A percentile compares a stretch with the other conserved stretches of the same genome.
Conservation (phyloP, 768 basidiomycete genomes). For the Leccinum uliginosum region DNA sequence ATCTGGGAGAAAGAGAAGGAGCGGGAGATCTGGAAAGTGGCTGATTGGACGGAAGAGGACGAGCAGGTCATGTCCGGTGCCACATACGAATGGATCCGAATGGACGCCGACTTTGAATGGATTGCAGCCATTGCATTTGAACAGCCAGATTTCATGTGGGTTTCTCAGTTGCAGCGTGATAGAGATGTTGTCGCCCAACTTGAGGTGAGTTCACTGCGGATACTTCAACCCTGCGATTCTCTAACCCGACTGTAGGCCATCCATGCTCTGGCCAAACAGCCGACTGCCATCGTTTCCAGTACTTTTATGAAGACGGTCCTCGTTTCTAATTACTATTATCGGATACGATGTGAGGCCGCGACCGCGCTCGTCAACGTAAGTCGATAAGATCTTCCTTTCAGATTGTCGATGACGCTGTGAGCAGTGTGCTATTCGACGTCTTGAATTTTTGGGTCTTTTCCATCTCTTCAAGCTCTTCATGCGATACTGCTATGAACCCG, state of each 20-base stretch:
- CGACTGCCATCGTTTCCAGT: slow-evolving; percentile 82
- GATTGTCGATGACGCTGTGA: slow-evolving; percentile 9
- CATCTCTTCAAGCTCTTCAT: slow-evolving; percentile 95
- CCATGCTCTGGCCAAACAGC: slow-evolving; percentile 74
- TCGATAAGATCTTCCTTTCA: slow-evolving; percentile 8
- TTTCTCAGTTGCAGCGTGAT: slow-evolving; percentile 91
- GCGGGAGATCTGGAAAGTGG: slow-evolving; percentile 92
- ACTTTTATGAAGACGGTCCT: slow-evolving; percentile 90
- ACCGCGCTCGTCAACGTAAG: slow-evolving; percentile 76
- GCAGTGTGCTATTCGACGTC: slow-evolving; percentile 75
- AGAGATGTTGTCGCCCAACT: slow-evolving; percentile 95
- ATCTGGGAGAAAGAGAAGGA: slow-evolving; percentile 96
- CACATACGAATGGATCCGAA: slow-evolving; percentile 98
- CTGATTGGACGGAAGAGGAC: slow-evolving; percentile 97
- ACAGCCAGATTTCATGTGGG: slow-evolving; percentile 99
- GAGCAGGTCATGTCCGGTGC: slow-evolving; percentile 91
- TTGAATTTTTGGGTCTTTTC: slow-evolving; percentile 90
- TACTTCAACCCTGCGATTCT: not conserved
- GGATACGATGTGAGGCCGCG: slow-evolving; percentile 93
- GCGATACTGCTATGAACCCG: slow-evolving; percentile 85
- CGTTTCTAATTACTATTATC: slow-evolving; percentile 93
- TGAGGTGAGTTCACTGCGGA: slow-evolving; percentile 58
- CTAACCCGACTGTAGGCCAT: slow-evolving; percentile 67
- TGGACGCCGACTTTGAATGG: slow-evolving; percentile 99
- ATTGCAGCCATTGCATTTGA: slow-evolving; percentile 89